These are phyloP conservation scores for Astrothelium subdiscretum DNA, from an alignment of 495 filamentous ascomycete species.

Conservation along the genomic window DNA sequence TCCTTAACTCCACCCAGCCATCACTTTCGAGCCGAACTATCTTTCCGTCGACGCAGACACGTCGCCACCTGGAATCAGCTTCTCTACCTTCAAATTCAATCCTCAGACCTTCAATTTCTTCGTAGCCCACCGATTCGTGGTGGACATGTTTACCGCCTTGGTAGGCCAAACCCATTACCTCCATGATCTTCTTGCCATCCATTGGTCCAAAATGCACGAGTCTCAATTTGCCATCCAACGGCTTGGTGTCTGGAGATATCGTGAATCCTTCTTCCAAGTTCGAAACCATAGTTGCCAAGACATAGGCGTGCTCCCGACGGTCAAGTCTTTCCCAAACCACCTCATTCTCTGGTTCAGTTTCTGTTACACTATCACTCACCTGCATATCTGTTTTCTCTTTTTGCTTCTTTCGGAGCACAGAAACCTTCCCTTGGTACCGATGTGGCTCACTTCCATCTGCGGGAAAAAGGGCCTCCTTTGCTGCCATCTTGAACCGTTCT, in stretches of 20 bases:
- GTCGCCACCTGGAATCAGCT: slow-evolving; percentile 56
- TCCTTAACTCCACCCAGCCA: slow-evolving; percentile 58
- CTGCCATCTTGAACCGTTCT: slow-evolving; percentile 73
- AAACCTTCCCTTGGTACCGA: slow-evolving; percentile 53
- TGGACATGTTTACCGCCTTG: slow-evolving; percentile 58
- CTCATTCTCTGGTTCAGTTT: not conserved
- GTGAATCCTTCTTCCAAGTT: slow-evolving; percentile 69
- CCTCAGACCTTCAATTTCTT: slow-evolving; percentile 46
- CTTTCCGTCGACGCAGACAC: slow-evolving; percentile 80
- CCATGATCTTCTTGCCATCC: slow-evolving; percentile 51
- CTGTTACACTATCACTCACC: not conserved
- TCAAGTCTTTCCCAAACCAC: slow-evolving; percentile 22
- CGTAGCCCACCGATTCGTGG: slow-evolving; percentile 51
- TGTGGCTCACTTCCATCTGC: slow-evolving; percentile 49
- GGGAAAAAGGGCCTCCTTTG: slow-evolving; percentile 56
- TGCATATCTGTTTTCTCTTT: slow-evolving; percentile 10
- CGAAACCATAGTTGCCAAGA: slow-evolving; percentile 61
- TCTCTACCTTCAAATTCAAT: slow-evolving; percentile 54
- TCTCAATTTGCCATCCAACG: slow-evolving; percentile 53
- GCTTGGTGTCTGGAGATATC: slow-evolving; percentile 58
- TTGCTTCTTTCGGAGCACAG: slow-evolving; percentile 16
- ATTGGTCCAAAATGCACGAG: slow-evolving; percentile 64
- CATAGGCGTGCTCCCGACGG: slow-evolving; percentile 51
- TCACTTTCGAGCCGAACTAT: slow-evolving; percentile 59
- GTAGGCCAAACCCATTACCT: slow-evolving; percentile 67